A percentile compares a stretch with the other conserved stretches of the same genome.
These are phyloP conservation scores for Magnolia changhungtana DNA, from an alignment of 164 flowering plant species.

Conservation along the genomic window DNA sequence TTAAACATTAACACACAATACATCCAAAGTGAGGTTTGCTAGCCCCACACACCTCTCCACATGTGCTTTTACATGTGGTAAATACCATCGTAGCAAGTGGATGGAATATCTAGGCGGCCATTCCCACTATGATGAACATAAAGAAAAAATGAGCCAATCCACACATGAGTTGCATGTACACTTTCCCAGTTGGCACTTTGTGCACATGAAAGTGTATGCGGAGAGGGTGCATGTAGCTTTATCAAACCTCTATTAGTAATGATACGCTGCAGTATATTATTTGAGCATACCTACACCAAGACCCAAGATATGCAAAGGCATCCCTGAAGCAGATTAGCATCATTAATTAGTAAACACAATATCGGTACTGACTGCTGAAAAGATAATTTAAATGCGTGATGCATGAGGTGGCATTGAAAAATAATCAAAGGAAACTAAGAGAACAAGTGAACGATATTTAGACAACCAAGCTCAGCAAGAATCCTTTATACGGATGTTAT, in stretches of 20 bases:
- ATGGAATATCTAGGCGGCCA: too few species aligned
- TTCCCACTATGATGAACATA: background rate
- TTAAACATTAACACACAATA: background rate
- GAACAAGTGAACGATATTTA: background rate
- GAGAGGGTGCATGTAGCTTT: background rate
- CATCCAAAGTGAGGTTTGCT: background rate
- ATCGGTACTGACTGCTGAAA: background rate
- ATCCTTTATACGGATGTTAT: too few species aligned
- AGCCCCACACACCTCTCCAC: background rate
- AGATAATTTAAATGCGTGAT: too few species aligned
- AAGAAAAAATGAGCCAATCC: background rate
- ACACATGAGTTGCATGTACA: too few species aligned
- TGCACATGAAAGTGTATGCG: background rate
- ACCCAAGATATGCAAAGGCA: conserved; percentile 69
- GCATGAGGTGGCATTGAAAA: background rate
- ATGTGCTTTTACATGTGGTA: background rate
- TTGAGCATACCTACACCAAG: conserved; percentile 66
- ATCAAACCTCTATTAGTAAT: background rate
- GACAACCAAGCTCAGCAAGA: background rate
- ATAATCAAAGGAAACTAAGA: background rate
- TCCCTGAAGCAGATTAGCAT: conserved; percentile 47
- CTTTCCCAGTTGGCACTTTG: background rate
- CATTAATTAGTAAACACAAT: conserved; percentile 8
- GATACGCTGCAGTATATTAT: background rate
- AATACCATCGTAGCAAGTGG: background rate